Base-by-base conservation (phyloP, 768 basidiomycete genomes). In the Kwoniella dejecticola region DNA sequence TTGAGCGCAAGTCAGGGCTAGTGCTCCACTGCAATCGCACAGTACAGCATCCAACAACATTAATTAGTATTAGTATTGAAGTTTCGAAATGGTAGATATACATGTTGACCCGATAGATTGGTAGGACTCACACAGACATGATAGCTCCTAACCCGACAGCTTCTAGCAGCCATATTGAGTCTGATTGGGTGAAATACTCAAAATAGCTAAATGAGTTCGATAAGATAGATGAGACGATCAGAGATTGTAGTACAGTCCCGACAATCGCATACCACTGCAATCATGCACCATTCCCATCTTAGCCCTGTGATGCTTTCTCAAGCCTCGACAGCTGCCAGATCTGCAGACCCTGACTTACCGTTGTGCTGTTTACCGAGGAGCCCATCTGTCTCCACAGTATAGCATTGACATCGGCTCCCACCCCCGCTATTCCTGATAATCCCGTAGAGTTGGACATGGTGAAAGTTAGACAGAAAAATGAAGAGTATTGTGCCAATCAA, bases 171-270 rank as follows among this genome's bases (percentile, higher is more conserved):
- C 55, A 57, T 6, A 57, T 36, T n/a, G 55, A 46, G 24, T 57
- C 55, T 3, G 44, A 46, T 23, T 45, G 55, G 7, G 42, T 57
- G 30, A 57, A 57, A 45, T 57, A 46, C 12, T 41, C 42, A 23
- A 46, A 57, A 23, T 57, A 57, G 19, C 29, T 13, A 12, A 41
- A 11, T 1, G 55, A n/a, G 21, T 57, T 45, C 6, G 55, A 57
- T 26, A 57, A 23, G 44, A 57, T 46, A 19, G 42, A 57, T 24
- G 41, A 29, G 17, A 57, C 55, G 6, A 57, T 47, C 26, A 57
- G 15, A n/a, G 55, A 42, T 21, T 57, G 55, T 17, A 57, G 29
- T 26, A 57, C 31, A 5, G 55, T 46, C 19, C 55, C 55, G 19
- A 57, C 19, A 11, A 45, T 36, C 12, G 55, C 55, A 40, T 46